These are phyloP conservation scores for Populus alba DNA, from an alignment of 345 rosid species.

Conservation along the genomic window DNA sequence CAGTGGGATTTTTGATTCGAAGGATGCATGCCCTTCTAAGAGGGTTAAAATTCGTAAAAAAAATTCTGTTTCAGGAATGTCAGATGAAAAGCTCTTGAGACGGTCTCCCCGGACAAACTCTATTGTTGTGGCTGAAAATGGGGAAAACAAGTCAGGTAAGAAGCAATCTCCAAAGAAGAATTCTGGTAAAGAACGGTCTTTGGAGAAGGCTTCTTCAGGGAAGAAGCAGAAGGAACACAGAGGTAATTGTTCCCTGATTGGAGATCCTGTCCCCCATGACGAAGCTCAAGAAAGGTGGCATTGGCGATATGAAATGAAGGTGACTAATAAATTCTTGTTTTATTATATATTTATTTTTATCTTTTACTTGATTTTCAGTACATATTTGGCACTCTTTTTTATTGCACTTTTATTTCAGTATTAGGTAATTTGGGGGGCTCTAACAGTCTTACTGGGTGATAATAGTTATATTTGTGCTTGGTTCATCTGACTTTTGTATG, in stretches of 20 bases:
- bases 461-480: background rate
- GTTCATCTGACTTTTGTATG: background rate
- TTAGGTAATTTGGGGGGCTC: too few relatives aligned
- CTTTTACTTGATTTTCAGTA: background rate
- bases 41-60: conserved; percentile 21
- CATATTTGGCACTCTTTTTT: too few relatives aligned
- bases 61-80: conserved; percentile 25
- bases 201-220: conserved; percentile 18
- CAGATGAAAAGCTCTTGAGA: conserved; percentile 21
- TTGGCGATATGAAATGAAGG: conserved; percentile 94
- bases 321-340: conserved; percentile 24
- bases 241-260: conserved; percentile 42
- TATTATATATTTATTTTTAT: background rate
- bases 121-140: conserved; percentile 16
- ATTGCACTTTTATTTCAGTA: too few relatives aligned
- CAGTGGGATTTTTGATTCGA: conserved; percentile 14
- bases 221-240: conserved; percentile 12
- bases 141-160: conserved; percentile 16
- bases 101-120: conserved; percentile 18
- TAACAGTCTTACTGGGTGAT: too few relatives aligned
- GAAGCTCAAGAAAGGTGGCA: conserved; percentile 76
- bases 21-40: conserved; percentile 36
- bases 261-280: conserved; percentile 63
- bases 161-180: conserved; percentile 28
- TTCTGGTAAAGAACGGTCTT: background rate